Evolutionary conservation across 1,284 basidiomycete genomes (phyloP).

Genomic region (Fomitopsis schrenkii): DNA sequence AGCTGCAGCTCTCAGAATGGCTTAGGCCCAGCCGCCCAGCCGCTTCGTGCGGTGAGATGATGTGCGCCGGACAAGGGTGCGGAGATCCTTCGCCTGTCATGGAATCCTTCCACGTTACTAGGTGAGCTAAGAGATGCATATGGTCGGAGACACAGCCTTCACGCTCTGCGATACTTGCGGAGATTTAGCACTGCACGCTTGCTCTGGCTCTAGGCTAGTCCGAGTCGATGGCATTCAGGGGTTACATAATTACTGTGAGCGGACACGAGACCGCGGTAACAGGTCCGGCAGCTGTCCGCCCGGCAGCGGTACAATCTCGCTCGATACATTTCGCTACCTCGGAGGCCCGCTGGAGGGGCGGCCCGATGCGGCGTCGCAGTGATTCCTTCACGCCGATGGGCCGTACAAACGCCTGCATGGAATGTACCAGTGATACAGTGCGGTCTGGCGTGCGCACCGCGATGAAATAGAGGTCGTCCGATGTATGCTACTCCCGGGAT

Average conservation of each 20-base stretch:
- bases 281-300: not conserved
- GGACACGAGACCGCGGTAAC: not conserved
- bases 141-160: slow-evolving; percentile 8
- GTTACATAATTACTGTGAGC: not conserved
- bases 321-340: not conserved
- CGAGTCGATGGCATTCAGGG: not conserved
- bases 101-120: slow-evolving; percentile 20
- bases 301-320: not conserved
- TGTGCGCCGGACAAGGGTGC: slow-evolving; percentile 14
- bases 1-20: not conserved
- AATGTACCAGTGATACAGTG: not conserved
- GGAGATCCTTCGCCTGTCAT: slow-evolving; percentile 9
- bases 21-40: not conserved
- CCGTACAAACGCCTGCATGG: not conserved
- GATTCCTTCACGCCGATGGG: not conserved
- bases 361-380: not conserved
- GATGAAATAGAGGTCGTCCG: not conserved
- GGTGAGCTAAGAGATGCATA: slow-evolving; percentile 19
- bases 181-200: not conserved
- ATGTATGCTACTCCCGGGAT: not conserved
- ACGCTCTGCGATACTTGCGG: not conserved
- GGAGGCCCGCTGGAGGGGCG: not conserved
- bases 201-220: not conserved
- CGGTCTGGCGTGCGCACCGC: not conserved
- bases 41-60: not conserved